Base-by-base conservation (phyloP, 2,329 filamentous ascomycete species). In the Rhinocladiella mackenziei region DNA sequence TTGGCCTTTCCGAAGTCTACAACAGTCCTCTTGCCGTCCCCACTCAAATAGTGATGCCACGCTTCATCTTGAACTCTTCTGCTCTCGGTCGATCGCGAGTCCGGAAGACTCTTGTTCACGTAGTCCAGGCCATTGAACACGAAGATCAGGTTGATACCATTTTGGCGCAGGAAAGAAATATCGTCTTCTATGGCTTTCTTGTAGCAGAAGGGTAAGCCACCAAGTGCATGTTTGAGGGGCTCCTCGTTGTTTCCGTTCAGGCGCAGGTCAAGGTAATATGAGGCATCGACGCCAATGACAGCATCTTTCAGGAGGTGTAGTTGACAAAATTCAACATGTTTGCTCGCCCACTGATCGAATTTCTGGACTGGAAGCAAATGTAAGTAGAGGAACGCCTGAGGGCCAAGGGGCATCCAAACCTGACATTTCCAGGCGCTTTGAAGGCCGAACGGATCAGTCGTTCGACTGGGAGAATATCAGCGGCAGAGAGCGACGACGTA, bases 71-170 rank as follows among this genome's bases (percentile, higher is more conserved):
- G 88, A 55, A 83, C 81, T 36, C 76, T 76, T 18, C 78, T 79
- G 33, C 78, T 77, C 54, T 80, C 76, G 42, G 84, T 74, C 25
- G 50, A 50, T 17, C 81, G 74, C 22, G 63, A 63, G 49, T 75
- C 72, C 8, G 71, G 68, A 34, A 86, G 80, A 58, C 89, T 83
- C 59, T 86, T 84, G 45, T 84, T 85, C 28, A 81, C 81, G 49
- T 89, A 77, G 28, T 88, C 80, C 58, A 95, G 78, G 25, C 92
- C 92, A 63, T 91, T 86, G 66, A 98, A 98, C 39, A 98, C 76
- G 64, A 98, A 97, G 52, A 94, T 71, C 2, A 86, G 86, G n/a
- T 73, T 79, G 39, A 94, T 83, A 14, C 78, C 77, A 58, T 82
- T 71, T 33, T 76, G 75, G 49, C 80, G 78, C 74, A 92, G 87